Base-by-base conservation (phyloP, 164 flowering plant genomes). In the Macadamia integrifolia region DNA sequence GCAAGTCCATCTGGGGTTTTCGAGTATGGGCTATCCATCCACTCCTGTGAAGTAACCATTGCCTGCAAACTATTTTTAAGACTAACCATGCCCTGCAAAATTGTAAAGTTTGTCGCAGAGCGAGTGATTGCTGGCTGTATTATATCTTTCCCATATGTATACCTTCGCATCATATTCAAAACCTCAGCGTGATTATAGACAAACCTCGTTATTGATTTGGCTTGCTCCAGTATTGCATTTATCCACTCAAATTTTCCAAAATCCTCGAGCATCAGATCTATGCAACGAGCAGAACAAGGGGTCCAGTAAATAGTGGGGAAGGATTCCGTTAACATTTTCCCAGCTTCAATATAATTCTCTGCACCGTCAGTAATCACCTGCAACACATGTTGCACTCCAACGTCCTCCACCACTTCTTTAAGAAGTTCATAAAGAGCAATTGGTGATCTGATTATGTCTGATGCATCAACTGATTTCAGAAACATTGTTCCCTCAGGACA, bases 41-140 rank as follows among this genome's bases (percentile, higher is more conserved):
- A 93, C 74, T 91, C 98, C 74, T 83, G 87, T 52, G 98, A 91
- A 56, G 89, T 83, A 73, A 91, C 83, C 92, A 91, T 83, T 55
- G 77, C 74, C 70, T 76, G 88, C 82, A 93, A 75, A 79, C 75
- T 78, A 66, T 74, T 82, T 74, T 83, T 85, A 46, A 89, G 80
- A 64, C 70, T 75, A 53, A 86, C 75, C 82, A 93, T 81, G 58
- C 85, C 74, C 66, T 81, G 82, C 80, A 93, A 63, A 31, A 93
- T 79, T 49, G 68, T 57, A 72, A 91, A 93, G 74, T 84, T 84
- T 46, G 98, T 80, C 7, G 85, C 85, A 49, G 71, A 76, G 9
- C 80, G 75, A 60, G 85, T 83, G 29, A 65, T 14, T 18, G 80
- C 85, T 1, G 83, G 77, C 64, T 73, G 85, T 57, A 93, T 81